Evolutionary conservation across 2,329 filamentous ascomycete species (phyloP).

Genomic region (Aquanectria penicillioides): DNA sequence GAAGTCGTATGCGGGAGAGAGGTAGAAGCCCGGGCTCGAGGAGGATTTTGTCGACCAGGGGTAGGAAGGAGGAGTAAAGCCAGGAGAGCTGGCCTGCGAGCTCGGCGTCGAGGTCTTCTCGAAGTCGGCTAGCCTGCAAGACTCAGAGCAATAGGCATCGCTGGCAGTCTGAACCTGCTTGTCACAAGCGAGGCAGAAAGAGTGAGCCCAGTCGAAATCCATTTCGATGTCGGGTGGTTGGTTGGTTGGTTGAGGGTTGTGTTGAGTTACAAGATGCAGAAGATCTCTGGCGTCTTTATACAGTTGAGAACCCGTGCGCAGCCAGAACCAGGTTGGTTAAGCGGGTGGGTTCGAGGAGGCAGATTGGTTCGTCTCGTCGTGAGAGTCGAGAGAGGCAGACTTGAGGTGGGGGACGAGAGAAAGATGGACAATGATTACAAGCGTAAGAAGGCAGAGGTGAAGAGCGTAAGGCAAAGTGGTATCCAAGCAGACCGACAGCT

Average conservation of each 20-base stretch:
- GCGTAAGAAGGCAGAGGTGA: slow-evolving; percentile 15
- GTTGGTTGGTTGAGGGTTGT: slow-evolving; percentile 23
- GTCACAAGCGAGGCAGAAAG: slow-evolving; percentile 95
- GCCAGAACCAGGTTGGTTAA: slow-evolving; percentile 16
- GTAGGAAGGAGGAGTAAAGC: slow-evolving; percentile 61
- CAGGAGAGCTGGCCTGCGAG: slow-evolving; percentile 68
- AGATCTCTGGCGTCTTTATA: slow-evolving; percentile 19
- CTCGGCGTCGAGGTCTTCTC: slow-evolving; percentile 73
- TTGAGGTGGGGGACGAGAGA: slow-evolving; percentile 27
- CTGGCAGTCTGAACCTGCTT: slow-evolving; percentile 78
- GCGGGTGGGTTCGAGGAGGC: slow-evolving; percentile 25
- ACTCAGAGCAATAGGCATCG: slow-evolving; percentile 90
- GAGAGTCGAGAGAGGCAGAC: slow-evolving; percentile 3
- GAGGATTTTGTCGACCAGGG: slow-evolving; percentile 55
- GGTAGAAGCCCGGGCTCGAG: slow-evolving; percentile 68
- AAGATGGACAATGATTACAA: slow-evolving; percentile 26
- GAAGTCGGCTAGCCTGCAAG: slow-evolving; percentile 87
- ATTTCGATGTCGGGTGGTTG: slow-evolving; percentile 48
- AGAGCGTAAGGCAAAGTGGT: slow-evolving; percentile 15
- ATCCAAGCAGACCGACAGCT: slow-evolving; percentile 30
- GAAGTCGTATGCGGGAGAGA: slow-evolving; percentile 82
- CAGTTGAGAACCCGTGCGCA: slow-evolving; percentile 18
- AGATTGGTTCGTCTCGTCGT: slow-evolving; percentile 14
- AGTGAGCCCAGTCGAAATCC: slow-evolving; percentile 80
- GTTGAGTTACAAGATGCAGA: slow-evolving; percentile 22